Evolutionary conservation across 140 eudicot species (phyloP).

Genomic region (Oenanthe javanica): DNA sequence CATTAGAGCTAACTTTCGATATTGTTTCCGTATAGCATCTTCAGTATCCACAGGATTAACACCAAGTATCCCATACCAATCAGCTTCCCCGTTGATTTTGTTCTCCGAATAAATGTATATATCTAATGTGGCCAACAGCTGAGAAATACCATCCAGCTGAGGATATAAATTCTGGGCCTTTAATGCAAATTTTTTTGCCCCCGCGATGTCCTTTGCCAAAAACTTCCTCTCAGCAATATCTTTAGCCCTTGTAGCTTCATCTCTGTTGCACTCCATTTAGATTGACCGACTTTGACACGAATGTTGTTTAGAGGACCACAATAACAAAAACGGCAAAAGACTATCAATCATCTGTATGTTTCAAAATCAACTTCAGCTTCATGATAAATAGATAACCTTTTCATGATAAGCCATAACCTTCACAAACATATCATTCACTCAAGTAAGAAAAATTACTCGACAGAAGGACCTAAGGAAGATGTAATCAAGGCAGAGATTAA

Average conservation of each 20-base stretch:
- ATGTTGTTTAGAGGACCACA: background rate
- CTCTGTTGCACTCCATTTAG: conserved; percentile 36
- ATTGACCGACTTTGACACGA: background rate
- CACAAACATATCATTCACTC: background rate
- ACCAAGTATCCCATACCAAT: conserved; percentile 40
- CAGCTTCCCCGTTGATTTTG: conserved; percentile 28
- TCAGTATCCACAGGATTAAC: conserved; percentile 31
- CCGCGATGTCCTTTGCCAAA: conserved; percentile 22
- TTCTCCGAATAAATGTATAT: conserved; percentile 25
- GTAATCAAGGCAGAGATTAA: background rate
- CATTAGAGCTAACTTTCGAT: conserved; percentile 29
- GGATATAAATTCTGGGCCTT: conserved; percentile 42
- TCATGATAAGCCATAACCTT: background rate
- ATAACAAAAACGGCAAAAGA: background rate
- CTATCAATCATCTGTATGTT: conserved; percentile 2
- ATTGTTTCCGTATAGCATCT: conserved; percentile 29
- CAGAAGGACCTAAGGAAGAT: background rate
- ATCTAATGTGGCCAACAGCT: conserved; percentile 24
- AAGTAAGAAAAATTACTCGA: background rate
- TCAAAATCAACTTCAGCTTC: background rate
- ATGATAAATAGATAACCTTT: background rate
- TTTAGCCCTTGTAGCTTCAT: conserved; percentile 28
- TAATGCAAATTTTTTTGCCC: conserved; percentile 32
- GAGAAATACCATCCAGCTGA: conserved; percentile 39
- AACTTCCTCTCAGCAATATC: conserved; percentile 33